Conservation (phyloP, 331 rosid genomes). For the Pyrus hybrid region DNA sequence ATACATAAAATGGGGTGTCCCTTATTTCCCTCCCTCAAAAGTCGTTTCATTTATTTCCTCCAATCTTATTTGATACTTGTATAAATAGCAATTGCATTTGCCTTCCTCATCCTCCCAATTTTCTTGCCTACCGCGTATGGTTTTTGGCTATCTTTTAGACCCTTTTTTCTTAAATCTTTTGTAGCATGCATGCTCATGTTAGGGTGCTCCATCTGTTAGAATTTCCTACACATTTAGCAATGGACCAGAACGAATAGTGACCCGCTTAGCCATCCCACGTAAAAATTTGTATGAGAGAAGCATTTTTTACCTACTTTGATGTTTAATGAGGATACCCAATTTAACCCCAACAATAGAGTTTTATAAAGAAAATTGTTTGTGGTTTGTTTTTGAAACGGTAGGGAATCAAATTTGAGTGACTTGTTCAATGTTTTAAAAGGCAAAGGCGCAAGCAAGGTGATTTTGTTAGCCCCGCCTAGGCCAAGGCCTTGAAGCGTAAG, state of each 20-base stretch:
- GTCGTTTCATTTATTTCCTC: background rate
- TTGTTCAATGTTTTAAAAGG: no score
- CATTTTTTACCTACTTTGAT: background rate
- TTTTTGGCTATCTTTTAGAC: background rate
- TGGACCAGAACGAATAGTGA: background rate
- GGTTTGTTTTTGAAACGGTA: background rate
- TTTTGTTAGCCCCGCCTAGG: no score
- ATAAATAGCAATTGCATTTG: background rate
- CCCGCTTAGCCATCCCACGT: background rate
- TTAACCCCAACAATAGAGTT: background rate
- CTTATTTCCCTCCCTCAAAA: background rate
- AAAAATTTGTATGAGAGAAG: background rate
- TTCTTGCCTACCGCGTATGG: background rate
- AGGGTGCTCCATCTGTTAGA: background rate
- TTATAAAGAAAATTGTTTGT: background rate
- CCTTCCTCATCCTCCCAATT: background rate
- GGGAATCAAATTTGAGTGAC: background rate
- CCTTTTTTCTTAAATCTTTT: background rate
- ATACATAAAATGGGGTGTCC: background rate
- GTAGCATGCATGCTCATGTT: background rate
- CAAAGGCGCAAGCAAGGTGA: accelerated
- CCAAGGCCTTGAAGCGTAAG: no score
- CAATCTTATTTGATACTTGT: background rate
- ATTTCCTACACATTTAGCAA: background rate
- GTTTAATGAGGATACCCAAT: background rate